Evolutionary conservation across 345 rosid genomes (phyloP).

Genomic region (Populus tremula): DNA sequence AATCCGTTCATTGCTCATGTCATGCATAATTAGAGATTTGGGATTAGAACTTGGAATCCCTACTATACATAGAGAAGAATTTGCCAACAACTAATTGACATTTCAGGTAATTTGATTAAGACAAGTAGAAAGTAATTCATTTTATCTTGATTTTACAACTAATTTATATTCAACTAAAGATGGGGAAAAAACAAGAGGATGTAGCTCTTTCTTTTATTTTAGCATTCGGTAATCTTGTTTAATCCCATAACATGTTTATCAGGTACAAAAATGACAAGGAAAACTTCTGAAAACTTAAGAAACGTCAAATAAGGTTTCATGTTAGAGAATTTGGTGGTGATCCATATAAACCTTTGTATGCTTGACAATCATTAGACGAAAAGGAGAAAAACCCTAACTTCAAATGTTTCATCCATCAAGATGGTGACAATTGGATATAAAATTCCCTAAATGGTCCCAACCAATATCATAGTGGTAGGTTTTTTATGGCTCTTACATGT

Average conservation of each 20-base stretch:
- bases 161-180: not conserved
- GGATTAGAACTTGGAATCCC: not conserved
- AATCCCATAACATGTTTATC: not conserved
- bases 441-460: not conserved
- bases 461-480: not conserved
- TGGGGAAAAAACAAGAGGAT: not conserved
- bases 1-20: not conserved
- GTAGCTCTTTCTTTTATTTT: not conserved
- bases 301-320: slow-evolving; percentile 10
- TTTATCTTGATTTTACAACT: not conserved
- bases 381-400: slow-evolving; percentile 1
- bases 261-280: slow-evolving; percentile 21
- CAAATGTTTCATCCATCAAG: not conserved
- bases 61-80: not conserved
- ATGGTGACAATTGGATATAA: slow-evolving; percentile 1
- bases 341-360: not conserved
- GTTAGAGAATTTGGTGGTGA: not conserved
- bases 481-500: slow-evolving; percentile 6
- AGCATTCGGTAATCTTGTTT: not conserved
- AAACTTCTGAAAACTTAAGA: slow-evolving; percentile 16
- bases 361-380: slow-evolving; percentile 12
- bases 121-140: not conserved
- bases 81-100: not conserved
- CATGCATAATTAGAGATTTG: not conserved
- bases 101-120: not conserved